These are phyloP conservation scores for Boletus subluridellus DNA, from an alignment of 1,284 basidiomycete genomes.

Conservation along the genomic window DNA sequence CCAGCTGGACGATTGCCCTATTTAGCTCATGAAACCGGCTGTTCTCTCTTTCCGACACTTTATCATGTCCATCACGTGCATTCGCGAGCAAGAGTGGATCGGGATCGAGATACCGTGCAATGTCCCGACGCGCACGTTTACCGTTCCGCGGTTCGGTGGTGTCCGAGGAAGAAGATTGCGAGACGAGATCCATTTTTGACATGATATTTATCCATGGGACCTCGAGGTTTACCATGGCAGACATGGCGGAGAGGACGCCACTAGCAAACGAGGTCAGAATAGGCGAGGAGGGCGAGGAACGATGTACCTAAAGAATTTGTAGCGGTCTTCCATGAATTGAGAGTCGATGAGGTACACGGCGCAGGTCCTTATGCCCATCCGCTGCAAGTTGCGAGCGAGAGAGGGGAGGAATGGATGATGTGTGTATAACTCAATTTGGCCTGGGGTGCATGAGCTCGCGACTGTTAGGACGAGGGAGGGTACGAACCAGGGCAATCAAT, in stretches of 20 bases:
- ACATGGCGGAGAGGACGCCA: slow-evolving; percentile 98
- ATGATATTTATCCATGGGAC: slow-evolving; percentile 97
- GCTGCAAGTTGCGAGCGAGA: slow-evolving; percentile 69
- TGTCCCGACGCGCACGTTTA: slow-evolving; percentile 66
- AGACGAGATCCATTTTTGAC: slow-evolving; percentile 99
- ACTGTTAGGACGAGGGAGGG: neutral
- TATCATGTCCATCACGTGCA: slow-evolving; percentile 40
- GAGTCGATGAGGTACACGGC: slow-evolving; percentile 93
- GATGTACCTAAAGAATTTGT: slow-evolving; percentile 89
- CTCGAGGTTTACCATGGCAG: slow-evolving; percentile 97
- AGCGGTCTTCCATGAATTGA: slow-evolving; percentile 98
- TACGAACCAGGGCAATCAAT: slow-evolving; percentile 91
- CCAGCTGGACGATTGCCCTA: slow-evolving; percentile 90
- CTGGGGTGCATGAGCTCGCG: slow-evolving; percentile 40
- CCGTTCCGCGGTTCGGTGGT: slow-evolving; percentile 67
- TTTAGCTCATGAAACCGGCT: slow-evolving; percentile 92
- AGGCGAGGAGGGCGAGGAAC: neutral
- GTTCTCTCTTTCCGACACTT: slow-evolving; percentile 60
- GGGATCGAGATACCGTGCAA: slow-evolving; percentile 92
- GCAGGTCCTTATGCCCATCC: slow-evolving; percentile 75
- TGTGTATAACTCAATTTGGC: slow-evolving; percentile 98
- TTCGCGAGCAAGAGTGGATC: slow-evolving; percentile 87
- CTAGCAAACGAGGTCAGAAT: slow-evolving; percentile 40
- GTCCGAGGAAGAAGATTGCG: slow-evolving; percentile 42
- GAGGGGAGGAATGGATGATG: slow-evolving; percentile 95